Conservation (phyloP, 2,329 filamentous ascomycete species). For the Chaetomium sp. region DNA sequence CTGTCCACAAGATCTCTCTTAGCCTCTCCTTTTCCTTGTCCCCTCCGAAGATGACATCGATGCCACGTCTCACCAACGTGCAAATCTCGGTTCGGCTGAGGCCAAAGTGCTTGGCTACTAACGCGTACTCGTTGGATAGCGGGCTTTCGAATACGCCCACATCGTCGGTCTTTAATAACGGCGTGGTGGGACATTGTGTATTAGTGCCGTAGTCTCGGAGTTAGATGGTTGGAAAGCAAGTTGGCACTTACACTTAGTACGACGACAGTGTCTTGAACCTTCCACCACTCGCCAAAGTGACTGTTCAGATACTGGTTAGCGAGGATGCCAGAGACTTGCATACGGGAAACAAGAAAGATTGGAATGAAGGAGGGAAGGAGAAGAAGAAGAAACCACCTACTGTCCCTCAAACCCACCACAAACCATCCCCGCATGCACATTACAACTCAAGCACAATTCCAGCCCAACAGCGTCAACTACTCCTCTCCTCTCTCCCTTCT, state of each 20-base stretch:
- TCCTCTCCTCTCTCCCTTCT: no score
- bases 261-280: constrained; percentile 51
- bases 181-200: no score
- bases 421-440: constrained; percentile 70
- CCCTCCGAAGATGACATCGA: constrained; percentile 61
- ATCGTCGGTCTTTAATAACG: constrained; percentile 61
- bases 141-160: constrained; percentile 74
- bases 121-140: constrained; percentile 68
- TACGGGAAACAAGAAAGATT: background rate
- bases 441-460: constrained; percentile 75
- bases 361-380: background rate
- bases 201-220: no score
- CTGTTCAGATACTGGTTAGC: constrained; percentile 1
- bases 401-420: constrained; percentile 59
- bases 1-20: constrained; percentile 25
- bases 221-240: no score
- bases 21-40: constrained; percentile 55
- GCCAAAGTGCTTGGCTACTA: constrained; percentile 64
- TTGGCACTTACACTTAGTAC: constrained; percentile 58
- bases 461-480: constrained; percentile 49
- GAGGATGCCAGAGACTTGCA: background rate
- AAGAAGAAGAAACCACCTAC: constrained; percentile 11
- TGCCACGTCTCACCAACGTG: constrained; percentile 51
- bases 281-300: constrained; percentile 70
- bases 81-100: constrained; percentile 44